Evolutionary conservation across 164 flowering plant genomes (phyloP), one percentile per base, ranked within the genome.

Genomic region (Berberis thunbergii): DNA sequence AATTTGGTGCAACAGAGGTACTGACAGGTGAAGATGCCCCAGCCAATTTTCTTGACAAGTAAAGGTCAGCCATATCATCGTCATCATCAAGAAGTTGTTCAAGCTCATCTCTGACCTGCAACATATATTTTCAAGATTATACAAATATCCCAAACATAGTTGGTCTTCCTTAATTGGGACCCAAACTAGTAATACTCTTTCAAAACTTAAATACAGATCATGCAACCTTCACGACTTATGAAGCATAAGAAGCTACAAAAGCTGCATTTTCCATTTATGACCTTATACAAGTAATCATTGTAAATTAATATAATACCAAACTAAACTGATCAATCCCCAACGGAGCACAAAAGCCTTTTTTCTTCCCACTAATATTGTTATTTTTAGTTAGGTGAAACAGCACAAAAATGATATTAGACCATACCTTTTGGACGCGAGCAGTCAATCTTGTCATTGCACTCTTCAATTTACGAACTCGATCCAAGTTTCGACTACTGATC

Each of bases 401-500:
- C 26, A 26, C 26, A 26, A 26, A 26, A 26, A 26, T 26, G 26
- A 26, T 26, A 26, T 26, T 26, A 10, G 9, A 58, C 43, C 63
- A 58, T 73, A 92, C 98, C 87, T 94, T 94, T 79, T 90, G 98
- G 63, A 94, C 96, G 10, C 98, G 84, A 69, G 83, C 89, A 71
- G 91, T 90, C 81, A 94, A 72, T 73, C 97, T 80, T 49, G 98
- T 88, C 97, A 94, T 94, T 66, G 92, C 86, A 80, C 97, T 87
- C 84, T 94, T 94, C 78, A 91, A 59, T 74, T 91, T 94, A 65
- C 97, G 90, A 67, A 91, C 97, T 57, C 96, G 81, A 56, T 94
- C 98, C 87, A 94, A 80, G 68, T 94, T 94, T n/a, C 93, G 84
- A 69, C 97, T 94, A 70, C 91, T 91, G 55, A 87, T 91, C 98